Conservation (phyloP, 2,329 filamentous ascomycete genomes). For the Xylaria sp. region DNA sequence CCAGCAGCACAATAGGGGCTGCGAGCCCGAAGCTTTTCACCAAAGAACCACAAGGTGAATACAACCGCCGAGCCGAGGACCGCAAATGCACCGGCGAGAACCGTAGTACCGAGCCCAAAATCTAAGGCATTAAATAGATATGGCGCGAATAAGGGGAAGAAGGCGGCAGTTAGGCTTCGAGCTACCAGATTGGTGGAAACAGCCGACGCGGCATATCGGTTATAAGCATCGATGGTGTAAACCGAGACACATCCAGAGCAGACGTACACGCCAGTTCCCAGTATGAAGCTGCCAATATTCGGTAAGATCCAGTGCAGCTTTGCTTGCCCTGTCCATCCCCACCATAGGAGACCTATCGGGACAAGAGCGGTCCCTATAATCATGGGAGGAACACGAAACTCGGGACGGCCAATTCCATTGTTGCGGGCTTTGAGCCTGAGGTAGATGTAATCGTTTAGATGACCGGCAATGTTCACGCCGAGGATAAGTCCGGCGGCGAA, state of each 20-base stretch:
- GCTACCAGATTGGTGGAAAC: constrained; percentile 55
- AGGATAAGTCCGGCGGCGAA: constrained; percentile 55
- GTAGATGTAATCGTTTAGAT: constrained; percentile 50
- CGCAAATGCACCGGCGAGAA: constrained; percentile 58
- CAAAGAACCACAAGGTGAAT: constrained; percentile 34
- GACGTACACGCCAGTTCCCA: constrained; percentile 62
- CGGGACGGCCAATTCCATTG: constrained; percentile 24
- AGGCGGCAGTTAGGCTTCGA: constrained; percentile 59
- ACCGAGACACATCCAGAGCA: constrained; percentile 64
- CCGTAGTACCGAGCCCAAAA: constrained; percentile 59
- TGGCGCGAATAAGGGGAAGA: constrained; percentile 68
- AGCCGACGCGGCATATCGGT: constrained; percentile 47
- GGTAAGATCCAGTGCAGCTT: constrained; percentile 49
- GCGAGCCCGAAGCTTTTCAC: constrained; percentile 26
- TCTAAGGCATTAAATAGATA: constrained; percentile 53
- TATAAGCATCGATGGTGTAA: constrained; percentile 63
- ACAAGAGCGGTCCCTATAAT: constrained; percentile 63
- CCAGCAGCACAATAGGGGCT: constrained; percentile 12
- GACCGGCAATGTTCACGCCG: constrained; percentile 45
- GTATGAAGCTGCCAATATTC: constrained; percentile 63
- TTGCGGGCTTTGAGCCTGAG: constrained; percentile 45
- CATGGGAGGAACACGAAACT: constrained; percentile 61
- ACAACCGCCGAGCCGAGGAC: constrained; percentile 51
- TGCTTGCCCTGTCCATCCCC: constrained; percentile 44
- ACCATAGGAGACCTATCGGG: constrained; percentile 55